phyloP scores from a whole-genome alignment of 1,284 basidiomycete genomes.

The Cerioporus squamosus region DNA sequence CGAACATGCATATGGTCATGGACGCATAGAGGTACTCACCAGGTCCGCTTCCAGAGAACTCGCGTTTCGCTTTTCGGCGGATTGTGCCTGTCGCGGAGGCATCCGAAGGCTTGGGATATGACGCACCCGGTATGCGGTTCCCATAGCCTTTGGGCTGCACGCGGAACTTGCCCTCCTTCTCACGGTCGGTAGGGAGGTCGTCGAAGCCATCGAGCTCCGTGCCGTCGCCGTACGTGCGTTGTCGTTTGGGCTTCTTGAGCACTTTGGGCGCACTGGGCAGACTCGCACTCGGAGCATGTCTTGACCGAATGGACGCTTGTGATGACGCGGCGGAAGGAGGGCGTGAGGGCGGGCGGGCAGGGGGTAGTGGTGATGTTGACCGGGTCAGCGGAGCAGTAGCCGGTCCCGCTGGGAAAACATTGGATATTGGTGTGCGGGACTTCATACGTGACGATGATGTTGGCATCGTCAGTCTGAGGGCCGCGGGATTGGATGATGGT shows the following conservation, averaged over 20 bases:
- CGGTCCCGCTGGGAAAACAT: conserved; percentile 59
- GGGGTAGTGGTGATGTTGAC: conserved; percentile 59
- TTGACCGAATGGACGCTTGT: conserved; percentile 41
- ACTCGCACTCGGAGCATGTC: conserved; percentile 37
- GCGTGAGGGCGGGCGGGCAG: conserved; percentile 60
- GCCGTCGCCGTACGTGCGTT: conserved; percentile 85
- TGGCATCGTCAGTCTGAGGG: conserved; percentile 85
- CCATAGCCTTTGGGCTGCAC: conserved; percentile 70
- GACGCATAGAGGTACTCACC: conserved; percentile 27
- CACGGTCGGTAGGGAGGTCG: conserved; percentile 86
- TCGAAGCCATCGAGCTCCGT: conserved; percentile 92
- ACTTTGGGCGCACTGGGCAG: conserved; percentile 60
- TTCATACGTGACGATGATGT: conserved; percentile 71
- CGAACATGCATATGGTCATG: not conserved
- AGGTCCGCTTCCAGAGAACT: conserved; percentile 38
- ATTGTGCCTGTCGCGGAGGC: conserved; percentile 54
- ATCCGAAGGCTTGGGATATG: conserved; percentile 47
- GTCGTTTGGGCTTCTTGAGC: conserved; percentile 74
- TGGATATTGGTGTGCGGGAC: conserved; percentile 72
- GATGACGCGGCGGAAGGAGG: conserved; percentile 58
- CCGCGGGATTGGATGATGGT: conserved; percentile 73
- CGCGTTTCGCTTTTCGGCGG: conserved; percentile 49
- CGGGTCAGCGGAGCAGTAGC: conserved; percentile 39
- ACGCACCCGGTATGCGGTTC: conserved; percentile 62
- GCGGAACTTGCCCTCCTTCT: conserved; percentile 74